A percentile compares a stretch with the other conserved stretches of the same genome.
These are phyloP conservation scores for Entonaema liquescens DNA, from an alignment of 495 filamentous ascomycete genomes.

Conservation along the genomic window DNA sequence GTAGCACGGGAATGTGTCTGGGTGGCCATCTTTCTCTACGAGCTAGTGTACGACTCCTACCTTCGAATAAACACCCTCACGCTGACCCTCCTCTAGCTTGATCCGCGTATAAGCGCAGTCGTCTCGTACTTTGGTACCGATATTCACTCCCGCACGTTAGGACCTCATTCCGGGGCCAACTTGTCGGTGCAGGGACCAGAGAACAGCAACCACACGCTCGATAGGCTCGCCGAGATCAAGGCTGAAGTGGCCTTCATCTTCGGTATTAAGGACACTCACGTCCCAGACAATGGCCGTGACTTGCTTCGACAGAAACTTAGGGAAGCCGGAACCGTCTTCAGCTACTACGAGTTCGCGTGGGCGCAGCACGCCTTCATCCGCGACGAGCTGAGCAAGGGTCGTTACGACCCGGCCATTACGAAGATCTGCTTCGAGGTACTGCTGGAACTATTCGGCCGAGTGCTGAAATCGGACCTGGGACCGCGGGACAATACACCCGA, in stretches of 20 bases:
- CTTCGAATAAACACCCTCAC: neutral
- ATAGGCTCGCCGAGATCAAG: conserved; percentile 71
- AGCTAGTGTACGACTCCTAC: conserved; percentile 61
- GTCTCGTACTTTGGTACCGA: conserved; percentile 96
- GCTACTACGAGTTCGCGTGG: conserved; percentile 89
- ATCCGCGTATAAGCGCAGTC: conserved; percentile 75
- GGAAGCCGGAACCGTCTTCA: conserved; percentile 75
- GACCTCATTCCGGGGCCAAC: conserved; percentile 53
- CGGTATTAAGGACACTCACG: conserved; percentile 89
- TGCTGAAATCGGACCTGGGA: conserved; percentile 80
- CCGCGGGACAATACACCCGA: conserved; percentile 53
- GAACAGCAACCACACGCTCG: conserved; percentile 54
- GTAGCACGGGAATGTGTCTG: conserved; percentile 93
- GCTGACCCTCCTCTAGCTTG: conserved; percentile 56
- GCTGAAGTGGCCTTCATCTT: conserved; percentile 84
- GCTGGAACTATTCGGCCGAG: conserved; percentile 83
- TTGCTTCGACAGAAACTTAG: conserved; percentile 85
- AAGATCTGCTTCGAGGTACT: conserved; percentile 94
- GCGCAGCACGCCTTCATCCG: conserved; percentile 96
- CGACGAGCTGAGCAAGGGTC: conserved; percentile 92
- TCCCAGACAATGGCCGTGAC: conserved; percentile 85
- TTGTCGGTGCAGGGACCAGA: conserved; percentile 43
- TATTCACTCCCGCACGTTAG: conserved; percentile 80
- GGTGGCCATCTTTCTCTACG: conserved; percentile 91
- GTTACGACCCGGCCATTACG: conserved; percentile 87